These are phyloP conservation scores for Turnera subulata DNA, from an alignment of 345 rosid species.

Conservation along the genomic window DNA sequence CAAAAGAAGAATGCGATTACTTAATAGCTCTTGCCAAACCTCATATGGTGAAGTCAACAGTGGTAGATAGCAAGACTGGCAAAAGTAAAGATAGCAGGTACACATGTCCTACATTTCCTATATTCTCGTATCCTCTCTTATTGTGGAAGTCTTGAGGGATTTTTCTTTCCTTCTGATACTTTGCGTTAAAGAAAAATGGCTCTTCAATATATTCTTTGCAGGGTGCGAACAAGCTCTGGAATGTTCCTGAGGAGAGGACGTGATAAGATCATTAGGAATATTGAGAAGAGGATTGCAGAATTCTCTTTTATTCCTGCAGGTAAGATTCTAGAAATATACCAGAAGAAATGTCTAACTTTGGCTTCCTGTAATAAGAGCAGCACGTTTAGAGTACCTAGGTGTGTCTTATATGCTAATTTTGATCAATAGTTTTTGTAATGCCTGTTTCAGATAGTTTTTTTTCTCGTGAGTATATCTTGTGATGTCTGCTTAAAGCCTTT, in stretches of 20 bases:
- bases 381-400: not conserved
- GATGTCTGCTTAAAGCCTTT: not conserved
- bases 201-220: slow-evolving; percentile 20
- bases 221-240: slow-evolving; percentile 96
- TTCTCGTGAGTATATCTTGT: not conserved
- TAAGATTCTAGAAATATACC: slow-evolving; percentile 4
- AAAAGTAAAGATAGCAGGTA: slow-evolving; percentile 40
- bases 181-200: not conserved
- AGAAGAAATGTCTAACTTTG: slow-evolving; percentile 9
- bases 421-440: not conserved
- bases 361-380: not conserved
- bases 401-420: not conserved
- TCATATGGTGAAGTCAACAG: slow-evolving; percentile 34
- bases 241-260: slow-evolving; percentile 75
- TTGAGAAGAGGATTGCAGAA: slow-evolving; percentile 89
- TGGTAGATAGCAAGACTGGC: slow-evolving; percentile 36
- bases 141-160: not conserved
- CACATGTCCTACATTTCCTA: slow-evolving; percentile 5
- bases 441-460: not conserved
- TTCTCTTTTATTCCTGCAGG: slow-evolving; percentile 80
- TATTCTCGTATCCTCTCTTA: not conserved
- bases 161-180: not conserved
- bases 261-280: slow-evolving; percentile 51
- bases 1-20: slow-evolving; percentile 44
- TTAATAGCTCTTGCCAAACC: slow-evolving; percentile 35